Evolutionary conservation across 768 basidiomycete species (phyloP).

Genomic region (Butyriboletus loyo): DNA sequence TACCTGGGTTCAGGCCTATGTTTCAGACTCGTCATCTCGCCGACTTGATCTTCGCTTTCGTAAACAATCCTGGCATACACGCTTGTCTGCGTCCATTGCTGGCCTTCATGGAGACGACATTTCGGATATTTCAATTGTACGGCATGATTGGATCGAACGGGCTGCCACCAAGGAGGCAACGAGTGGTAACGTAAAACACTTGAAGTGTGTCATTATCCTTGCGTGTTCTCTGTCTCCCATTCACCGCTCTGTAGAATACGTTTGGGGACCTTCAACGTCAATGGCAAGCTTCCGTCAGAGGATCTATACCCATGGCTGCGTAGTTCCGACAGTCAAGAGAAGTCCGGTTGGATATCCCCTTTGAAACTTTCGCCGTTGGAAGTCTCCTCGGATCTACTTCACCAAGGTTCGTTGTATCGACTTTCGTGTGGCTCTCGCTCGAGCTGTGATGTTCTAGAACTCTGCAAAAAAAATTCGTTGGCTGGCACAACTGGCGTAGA

Average conservation of each 20-base stretch:
- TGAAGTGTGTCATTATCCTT: constrained; percentile 19
- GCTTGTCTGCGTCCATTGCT: constrained; percentile 59
- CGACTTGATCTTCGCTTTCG: constrained; percentile 50
- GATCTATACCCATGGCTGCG: constrained; percentile 69
- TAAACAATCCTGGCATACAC: constrained; percentile 45
- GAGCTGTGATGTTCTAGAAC: constrained; percentile 9
- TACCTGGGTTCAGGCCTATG: constrained; percentile 18
- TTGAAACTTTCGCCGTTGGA: constrained; percentile 37
- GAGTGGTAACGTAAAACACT: constrained; percentile 16
- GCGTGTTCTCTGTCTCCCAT: not conserved
- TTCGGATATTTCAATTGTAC: constrained; percentile 53
- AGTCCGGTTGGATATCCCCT: constrained; percentile 33
- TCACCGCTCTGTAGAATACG: constrained; percentile 46
- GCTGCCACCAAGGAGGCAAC: constrained; percentile 37
- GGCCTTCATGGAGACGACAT: constrained; percentile 62
- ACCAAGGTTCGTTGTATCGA: constrained; percentile 17
- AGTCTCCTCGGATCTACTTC: constrained; percentile 17
- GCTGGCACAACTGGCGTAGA: constrained; percentile 13
- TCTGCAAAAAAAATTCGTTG: not conserved
- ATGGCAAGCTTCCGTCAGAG: constrained; percentile 70
- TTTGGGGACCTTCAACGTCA: constrained; percentile 82
- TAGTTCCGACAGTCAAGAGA: constrained; percentile 9
- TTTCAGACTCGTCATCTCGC: constrained; percentile 4
- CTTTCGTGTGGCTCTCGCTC: not conserved
- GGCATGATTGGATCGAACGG: constrained; percentile 61